Evolutionary conservation across 2,329 filamentous ascomycete species (phyloP), one percentile per base, ranked within the genome.

Genomic region (Aspergillus sp.): DNA sequence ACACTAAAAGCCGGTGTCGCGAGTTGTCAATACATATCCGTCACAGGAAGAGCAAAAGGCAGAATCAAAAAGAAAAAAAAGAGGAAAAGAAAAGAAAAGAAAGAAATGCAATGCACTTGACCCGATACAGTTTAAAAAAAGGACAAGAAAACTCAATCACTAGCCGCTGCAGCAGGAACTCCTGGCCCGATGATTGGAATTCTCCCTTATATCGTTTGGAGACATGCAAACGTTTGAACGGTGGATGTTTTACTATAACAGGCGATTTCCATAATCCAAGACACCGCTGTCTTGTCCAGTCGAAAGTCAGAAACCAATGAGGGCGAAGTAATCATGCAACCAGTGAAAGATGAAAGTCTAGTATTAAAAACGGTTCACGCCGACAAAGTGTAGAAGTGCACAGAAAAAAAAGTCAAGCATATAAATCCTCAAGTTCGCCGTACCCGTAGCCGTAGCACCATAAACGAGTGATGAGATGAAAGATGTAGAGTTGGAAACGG

Each of bases 361-460:
- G 50, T 56, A 57, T 58, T 58, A 57, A 56, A 56, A 26, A 26
- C 51, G 50, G 52, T 54, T 53, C 54, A 55, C 49, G 56, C 57
- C 53, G 51, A 44, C 51, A 45, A 43, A 42, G 42, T n/a, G 46
- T 46, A 47, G 38, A 46, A 33, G 48, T 43, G 46, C 50, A 49
- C 12, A 35, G 19, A 19, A 19, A 19, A 19, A 38, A 6, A 46
- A 48, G 44, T 44, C 49, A 48, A 46, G 33, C 45, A 56, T 45
- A 52, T 48, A 12, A 54, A 52, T 53, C 55, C 50, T 57, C 48
- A 61, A 57, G 53, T 63, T 64, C 61, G 63, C 61, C 63, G 57
- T 64, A 19, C 64, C 60, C 61, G 53, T 33, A 63, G 56, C 62
- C 60, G 56, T 65, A 58, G 60, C 61, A 64, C 63, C 63, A 58